Conservation (phyloP, 208 protist genomes). For the Acanthamoeba divionensis region DNA sequence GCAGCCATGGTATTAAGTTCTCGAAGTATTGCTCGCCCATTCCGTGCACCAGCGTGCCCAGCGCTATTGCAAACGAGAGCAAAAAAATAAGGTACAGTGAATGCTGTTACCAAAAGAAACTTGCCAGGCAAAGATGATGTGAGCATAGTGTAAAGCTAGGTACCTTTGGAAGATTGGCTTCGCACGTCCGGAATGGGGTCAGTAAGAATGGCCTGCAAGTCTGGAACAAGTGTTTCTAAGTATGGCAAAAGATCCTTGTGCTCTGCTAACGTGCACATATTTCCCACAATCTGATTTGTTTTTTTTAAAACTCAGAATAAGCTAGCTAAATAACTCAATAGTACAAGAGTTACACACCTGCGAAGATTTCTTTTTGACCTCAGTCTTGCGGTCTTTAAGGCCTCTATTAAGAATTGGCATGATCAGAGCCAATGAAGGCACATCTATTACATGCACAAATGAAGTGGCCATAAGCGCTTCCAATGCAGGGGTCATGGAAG, state of each 20-base stretch:
- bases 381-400: conserved; percentile 76
- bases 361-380: conserved; percentile 78
- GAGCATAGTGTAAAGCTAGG: background rate
- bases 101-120: background rate
- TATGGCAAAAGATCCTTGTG: conserved; percentile 80
- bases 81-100: background rate
- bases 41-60: conserved; percentile 76
- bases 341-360: background rate
- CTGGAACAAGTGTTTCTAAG: conserved; percentile 71
- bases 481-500: conserved; percentile 68
- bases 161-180: background rate
- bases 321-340: background rate
- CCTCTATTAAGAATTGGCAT: conserved; percentile 83
- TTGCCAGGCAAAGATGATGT: background rate
- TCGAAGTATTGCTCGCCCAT: conserved; percentile 81
- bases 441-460: conserved; percentile 85
- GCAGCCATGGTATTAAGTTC: conserved; percentile 78
- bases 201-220: conserved; percentile 73
- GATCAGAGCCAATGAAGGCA: conserved; percentile 83
- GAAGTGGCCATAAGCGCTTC: conserved; percentile 76
- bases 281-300: conserved; percentile 80
- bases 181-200: conserved; percentile 85
- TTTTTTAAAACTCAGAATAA: background rate
- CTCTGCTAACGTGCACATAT: conserved; percentile 79
- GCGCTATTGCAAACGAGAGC: conserved; percentile 22